phyloP scores from a whole-genome alignment of 2,329 filamentous ascomycete species.

The Graphilbum fragrans region DNA sequence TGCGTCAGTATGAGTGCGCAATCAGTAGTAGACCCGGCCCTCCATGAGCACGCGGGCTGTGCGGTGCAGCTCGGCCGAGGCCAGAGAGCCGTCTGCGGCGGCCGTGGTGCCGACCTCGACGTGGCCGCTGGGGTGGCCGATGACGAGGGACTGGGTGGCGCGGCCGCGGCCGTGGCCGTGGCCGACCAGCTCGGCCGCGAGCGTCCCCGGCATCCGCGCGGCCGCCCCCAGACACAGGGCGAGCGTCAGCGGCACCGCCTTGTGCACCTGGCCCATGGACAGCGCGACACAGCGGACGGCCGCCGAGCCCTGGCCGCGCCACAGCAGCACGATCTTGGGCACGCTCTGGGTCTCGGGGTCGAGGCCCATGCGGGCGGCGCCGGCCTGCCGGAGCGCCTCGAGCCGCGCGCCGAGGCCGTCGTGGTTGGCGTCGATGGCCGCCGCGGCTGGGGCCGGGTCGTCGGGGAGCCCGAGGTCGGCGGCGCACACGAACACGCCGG shows the following conservation, averaged over 20 bases:
- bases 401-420: slow-evolving; percentile 17
- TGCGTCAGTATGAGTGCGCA: background rate
- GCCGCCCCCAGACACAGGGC: slow-evolving; percentile 27
- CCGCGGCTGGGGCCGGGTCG: slow-evolving; percentile 7
- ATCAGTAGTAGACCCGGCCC: slow-evolving; percentile 29
- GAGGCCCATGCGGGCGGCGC: slow-evolving; percentile 26
- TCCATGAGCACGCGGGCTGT: slow-evolving; percentile 38
- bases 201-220: slow-evolving; percentile 25
- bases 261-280: slow-evolving; percentile 32
- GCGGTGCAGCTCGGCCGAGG: slow-evolving; percentile 30
- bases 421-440: slow-evolving; percentile 19
- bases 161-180: background rate
- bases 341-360: slow-evolving; percentile 23
- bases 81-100: slow-evolving; percentile 21
- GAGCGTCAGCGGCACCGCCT: slow-evolving; percentile 27
- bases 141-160: slow-evolving; percentile 7
- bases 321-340: slow-evolving; percentile 32
- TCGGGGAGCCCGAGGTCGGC: slow-evolving; percentile 17
- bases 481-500: slow-evolving; percentile 25
- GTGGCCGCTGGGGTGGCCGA: slow-evolving; percentile 33
- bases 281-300: slow-evolving; percentile 34
- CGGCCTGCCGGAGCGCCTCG: slow-evolving; percentile 23
- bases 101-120: slow-evolving; percentile 32
- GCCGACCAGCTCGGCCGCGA: slow-evolving; percentile 21
- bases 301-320: slow-evolving; percentile 9